These are phyloP conservation scores for Pichia kudriavzevii DNA, from an alignment of 1,139 yeast species.

Conservation along the genomic window DNA sequence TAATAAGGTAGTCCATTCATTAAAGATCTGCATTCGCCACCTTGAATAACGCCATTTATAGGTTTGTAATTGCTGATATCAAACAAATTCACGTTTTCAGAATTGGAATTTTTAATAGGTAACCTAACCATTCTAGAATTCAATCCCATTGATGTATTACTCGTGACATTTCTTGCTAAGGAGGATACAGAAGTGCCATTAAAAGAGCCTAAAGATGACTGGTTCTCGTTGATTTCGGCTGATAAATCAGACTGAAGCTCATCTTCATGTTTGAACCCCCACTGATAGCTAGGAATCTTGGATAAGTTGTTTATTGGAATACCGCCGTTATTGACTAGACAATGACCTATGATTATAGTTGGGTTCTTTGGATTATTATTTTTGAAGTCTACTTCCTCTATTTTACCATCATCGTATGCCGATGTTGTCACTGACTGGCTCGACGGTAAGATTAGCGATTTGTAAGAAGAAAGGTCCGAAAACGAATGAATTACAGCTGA, in stretches of 20 bases:
- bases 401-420: too few species aligned
- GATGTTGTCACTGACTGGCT: too few species aligned
- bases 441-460: slow-evolving; percentile 8
- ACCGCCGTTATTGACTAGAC: slow-evolving; percentile 27
- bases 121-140: slow-evolving; percentile 23
- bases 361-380: too few species aligned
- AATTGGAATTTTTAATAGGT: slow-evolving; percentile 18
- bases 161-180: slow-evolving; percentile 19
- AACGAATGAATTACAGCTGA: slow-evolving; percentile 4
- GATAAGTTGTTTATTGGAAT: slow-evolving; percentile 24
- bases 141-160: slow-evolving; percentile 20
- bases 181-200: slow-evolving; percentile 21
- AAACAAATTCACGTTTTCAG: slow-evolving; percentile 6
- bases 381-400: too few species aligned
- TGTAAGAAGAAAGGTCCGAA: slow-evolving; percentile 7
- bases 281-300: slow-evolving; percentile 28
- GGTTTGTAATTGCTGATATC: slow-evolving; percentile 2
- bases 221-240: slow-evolving; percentile 13
- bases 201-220: slow-evolving; percentile 18
- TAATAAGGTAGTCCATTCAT: slow-evolving; percentile 29
- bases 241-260: slow-evolving; percentile 7
- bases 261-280: slow-evolving; percentile 26
- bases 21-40: slow-evolving; percentile 17
- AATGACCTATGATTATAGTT: slow-evolving; percentile 26
- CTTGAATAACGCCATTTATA: slow-evolving; percentile 11